Percentiles rank a stretch among this genome's conserved stretches.
Conservation (phyloP, 441 rosid genomes). For the Euphorbia corollata region DNA sequence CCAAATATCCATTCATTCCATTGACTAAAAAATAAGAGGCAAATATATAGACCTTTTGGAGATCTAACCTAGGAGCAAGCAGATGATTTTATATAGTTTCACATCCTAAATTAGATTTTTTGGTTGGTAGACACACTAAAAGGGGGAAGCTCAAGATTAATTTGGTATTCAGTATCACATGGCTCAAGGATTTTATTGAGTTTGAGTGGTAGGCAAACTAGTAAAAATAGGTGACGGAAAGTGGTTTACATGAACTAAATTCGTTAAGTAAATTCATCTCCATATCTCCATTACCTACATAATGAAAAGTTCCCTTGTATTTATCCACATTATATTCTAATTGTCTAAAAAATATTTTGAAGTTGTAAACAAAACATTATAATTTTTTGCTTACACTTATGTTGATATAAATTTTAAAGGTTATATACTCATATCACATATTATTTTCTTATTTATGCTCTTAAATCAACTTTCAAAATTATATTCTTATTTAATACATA, state of each 20-base stretch:
- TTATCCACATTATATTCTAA: background rate
- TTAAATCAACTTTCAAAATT: slow-evolving; percentile 16
- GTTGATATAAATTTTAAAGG: slow-evolving; percentile 8
- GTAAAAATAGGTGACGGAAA: background rate
- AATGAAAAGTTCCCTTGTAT: background rate
- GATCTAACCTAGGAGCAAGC: background rate
- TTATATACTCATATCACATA: slow-evolving; percentile 14
- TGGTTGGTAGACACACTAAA: background rate
- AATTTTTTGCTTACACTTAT: slow-evolving; percentile 1
- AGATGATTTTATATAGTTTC: background rate
- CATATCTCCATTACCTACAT: slow-evolving; percentile 3
- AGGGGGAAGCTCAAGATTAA: background rate
- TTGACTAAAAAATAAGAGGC: background rate
- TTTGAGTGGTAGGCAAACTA: slow-evolving; percentile 7
- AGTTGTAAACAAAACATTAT: background rate
- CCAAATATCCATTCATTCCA: background rate
- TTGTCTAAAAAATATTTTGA: slow-evolving; percentile 7
- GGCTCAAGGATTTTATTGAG: background rate
- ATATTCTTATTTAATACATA: slow-evolving; percentile 24
- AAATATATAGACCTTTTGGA: background rate
- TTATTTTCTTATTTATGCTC: slow-evolving; percentile 18
- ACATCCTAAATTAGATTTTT: background rate
- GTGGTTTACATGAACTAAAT: background rate
- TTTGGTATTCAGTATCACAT: background rate
- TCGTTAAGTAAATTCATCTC: background rate